A percentile compares a stretch with the other conserved stretches of the same genome.
These are phyloP conservation scores for Fraxinus sp. DNA, from an alignment of 305 asterid species.

Conservation along the genomic window DNA sequence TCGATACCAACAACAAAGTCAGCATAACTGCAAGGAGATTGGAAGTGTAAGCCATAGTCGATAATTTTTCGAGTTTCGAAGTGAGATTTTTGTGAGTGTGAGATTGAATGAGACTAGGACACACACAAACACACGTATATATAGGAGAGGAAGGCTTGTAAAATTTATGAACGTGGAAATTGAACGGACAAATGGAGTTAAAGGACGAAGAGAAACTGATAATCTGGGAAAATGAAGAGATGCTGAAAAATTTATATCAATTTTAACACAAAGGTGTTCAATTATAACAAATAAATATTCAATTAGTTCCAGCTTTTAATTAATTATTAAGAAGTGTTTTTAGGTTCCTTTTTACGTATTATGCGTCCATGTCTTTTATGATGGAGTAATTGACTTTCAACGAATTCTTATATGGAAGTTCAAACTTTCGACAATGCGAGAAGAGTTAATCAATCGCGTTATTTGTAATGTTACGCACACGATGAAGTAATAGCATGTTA, in stretches of 20 bases:
- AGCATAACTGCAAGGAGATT: conserved; percentile 18
- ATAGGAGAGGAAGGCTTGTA: not conserved
- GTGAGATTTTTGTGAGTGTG: not conserved
- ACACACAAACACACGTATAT: not conserved
- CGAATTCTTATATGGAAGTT: no score
- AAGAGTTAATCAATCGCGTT: no score
- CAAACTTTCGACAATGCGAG: no score
- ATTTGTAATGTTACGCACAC: no score
- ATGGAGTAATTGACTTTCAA: no score
- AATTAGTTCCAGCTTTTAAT: not conserved
- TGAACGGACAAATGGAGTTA: not conserved
- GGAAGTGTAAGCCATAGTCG: conserved; percentile 34
- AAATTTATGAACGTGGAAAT: not conserved
- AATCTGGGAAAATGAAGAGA: not conserved
- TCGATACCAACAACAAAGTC: conserved; percentile 22
- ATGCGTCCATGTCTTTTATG: not conserved
- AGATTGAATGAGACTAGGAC: not conserved
- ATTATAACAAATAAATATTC: not conserved
- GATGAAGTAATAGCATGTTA: not conserved
- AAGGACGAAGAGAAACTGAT: not conserved
- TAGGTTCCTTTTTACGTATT: not conserved
- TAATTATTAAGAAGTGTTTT: not conserved
- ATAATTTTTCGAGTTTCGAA: not conserved
- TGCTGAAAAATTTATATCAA: not conserved
- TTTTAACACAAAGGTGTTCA: not conserved